These are phyloP conservation scores for Puccinellia tenuiflora DNA, from an alignment of 176 grass and related monocot species.

Conservation along the genomic window DNA sequence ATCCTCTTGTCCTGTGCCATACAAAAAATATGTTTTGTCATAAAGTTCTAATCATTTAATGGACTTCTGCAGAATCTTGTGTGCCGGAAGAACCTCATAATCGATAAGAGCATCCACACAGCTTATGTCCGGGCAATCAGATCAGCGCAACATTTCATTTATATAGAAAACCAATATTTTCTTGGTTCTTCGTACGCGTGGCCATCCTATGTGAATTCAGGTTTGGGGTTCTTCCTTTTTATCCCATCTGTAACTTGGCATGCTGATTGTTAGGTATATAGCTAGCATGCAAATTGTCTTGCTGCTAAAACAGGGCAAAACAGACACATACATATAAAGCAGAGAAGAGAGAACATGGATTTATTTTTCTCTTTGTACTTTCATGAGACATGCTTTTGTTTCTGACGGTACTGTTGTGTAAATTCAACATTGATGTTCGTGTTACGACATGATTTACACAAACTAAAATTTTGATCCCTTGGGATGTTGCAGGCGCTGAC, in stretches of 20 bases:
- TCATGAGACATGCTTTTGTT: neutral
- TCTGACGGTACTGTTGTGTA: neutral
- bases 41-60: neutral
- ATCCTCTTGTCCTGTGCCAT: neutral
- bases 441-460: neutral
- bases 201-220: constrained; percentile 81
- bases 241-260: neutral
- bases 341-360: neutral
- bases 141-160: constrained; percentile 96
- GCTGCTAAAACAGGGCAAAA: neutral
- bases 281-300: neutral
- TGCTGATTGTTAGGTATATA: constrained; percentile 4
- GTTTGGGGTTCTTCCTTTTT: constrained; percentile 25
- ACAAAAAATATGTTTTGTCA: constrained; percentile 3
- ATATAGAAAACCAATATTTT: constrained; percentile 99
- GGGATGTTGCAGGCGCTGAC: constrained; percentile 59
- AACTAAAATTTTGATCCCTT: neutral
- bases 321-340: neutral
- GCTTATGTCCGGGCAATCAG: constrained; percentile 94
- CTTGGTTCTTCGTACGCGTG: constrained; percentile 93
- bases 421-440: neutral
- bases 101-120: constrained; percentile 95
- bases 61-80: constrained; percentile 74
- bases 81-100: constrained; percentile 76
- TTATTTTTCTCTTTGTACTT: neutral